Evolutionary conservation across 495 filamentous ascomycete genomes (phyloP).

Genomic region (Penicillium cataractarum): DNA sequence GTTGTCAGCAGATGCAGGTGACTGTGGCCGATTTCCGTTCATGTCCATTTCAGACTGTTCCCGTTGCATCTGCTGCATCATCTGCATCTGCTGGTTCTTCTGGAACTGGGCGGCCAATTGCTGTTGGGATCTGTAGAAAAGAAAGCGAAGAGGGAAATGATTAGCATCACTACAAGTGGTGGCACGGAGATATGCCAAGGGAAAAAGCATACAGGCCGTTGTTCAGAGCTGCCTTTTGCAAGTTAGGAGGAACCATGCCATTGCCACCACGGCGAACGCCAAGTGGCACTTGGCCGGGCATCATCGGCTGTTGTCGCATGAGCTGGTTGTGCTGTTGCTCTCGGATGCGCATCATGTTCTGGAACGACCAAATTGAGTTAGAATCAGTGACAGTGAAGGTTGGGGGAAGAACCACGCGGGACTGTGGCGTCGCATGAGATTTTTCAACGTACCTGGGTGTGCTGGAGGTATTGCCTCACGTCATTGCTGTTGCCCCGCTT

Average conservation of each 20-base stretch:
- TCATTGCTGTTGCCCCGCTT: constrained; percentile 58
- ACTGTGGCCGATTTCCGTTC: constrained; percentile 78
- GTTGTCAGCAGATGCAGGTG: constrained; percentile 81
- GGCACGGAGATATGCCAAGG: constrained; percentile 10
- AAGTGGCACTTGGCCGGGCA: constrained; percentile 67
- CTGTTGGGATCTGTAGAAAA: constrained; percentile 40
- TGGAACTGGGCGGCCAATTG: constrained; percentile 66
- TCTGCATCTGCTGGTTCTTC: constrained; percentile 64
- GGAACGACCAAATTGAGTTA: constrained; percentile 26
- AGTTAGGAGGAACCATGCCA: constrained; percentile 50
- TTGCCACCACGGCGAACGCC: constrained; percentile 49
- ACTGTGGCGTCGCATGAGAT: neutral
- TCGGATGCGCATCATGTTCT: constrained; percentile 47
- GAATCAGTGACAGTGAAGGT: neutral
- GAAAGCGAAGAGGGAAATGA: neutral
- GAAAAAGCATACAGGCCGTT: constrained; percentile 57
- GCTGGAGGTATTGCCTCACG: constrained; percentile 71
- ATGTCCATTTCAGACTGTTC: constrained; percentile 87
- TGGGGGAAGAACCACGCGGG: neutral
- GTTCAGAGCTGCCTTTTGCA: constrained; percentile 75
- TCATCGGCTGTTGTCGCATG: constrained; percentile 69
- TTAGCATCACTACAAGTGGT: constrained; percentile 21
- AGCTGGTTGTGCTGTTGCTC: constrained; percentile 66
- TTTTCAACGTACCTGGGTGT: constrained; percentile 70
- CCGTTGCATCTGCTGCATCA: constrained; percentile 77